These are phyloP conservation scores for Neolecta irregularis DNA, from an alignment of 1,139 yeast genomes.

Conservation along the genomic window DNA sequence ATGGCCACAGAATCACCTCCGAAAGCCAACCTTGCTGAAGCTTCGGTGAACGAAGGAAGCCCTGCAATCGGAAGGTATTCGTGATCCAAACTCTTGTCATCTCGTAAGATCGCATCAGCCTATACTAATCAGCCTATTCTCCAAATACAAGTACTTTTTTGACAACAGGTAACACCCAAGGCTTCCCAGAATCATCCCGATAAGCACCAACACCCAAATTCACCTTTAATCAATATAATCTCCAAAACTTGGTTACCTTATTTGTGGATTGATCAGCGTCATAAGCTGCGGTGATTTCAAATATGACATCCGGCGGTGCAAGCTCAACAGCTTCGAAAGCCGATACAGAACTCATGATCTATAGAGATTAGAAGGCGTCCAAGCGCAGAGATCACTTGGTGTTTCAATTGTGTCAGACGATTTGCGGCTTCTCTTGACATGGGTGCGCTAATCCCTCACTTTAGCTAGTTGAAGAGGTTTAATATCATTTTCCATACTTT, in stretches of 20 bases:
- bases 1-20: slow-evolving; percentile 31
- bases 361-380: background rate
- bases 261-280: slow-evolving; percentile 28
- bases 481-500: no score
- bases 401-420: no score
- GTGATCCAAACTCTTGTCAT: slow-evolving; percentile 60
- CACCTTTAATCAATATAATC: no score
- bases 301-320: slow-evolving; percentile 32
- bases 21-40: slow-evolving; percentile 61
- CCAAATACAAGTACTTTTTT: slow-evolving; percentile 27
- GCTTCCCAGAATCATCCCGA: slow-evolving; percentile 68
- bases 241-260: slow-evolving; percentile 26
- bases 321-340: slow-evolving; percentile 17
- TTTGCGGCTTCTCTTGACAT: no score
- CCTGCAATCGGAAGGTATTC: slow-evolving; percentile 84
- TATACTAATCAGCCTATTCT: background rate
- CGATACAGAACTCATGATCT: background rate
- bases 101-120: slow-evolving; percentile 46
- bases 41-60: slow-evolving; percentile 46
- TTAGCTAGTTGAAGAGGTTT: no score
- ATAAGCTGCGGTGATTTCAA: slow-evolving; percentile 66
- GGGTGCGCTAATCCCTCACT: no score
- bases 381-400: no score
- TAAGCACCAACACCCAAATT: slow-evolving; percentile 72
- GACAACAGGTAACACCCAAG: slow-evolving; percentile 80